These are phyloP conservation scores for Botryotinia convoluta DNA, from an alignment of 2,329 filamentous ascomycete species.

Conservation along the genomic window DNA sequence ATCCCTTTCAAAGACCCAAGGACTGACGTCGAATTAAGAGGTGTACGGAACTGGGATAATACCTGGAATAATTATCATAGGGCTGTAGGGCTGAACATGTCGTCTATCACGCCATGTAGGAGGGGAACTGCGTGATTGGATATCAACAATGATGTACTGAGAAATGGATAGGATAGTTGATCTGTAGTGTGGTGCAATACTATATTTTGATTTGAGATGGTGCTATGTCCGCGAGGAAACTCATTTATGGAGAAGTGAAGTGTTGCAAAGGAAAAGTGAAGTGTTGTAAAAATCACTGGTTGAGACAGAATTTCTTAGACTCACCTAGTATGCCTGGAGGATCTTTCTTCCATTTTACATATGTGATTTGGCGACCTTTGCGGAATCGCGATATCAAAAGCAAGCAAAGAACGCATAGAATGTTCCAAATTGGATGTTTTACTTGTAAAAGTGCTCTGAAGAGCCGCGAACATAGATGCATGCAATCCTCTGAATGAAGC, in stretches of 20 bases:
- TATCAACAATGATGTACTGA: neutral
- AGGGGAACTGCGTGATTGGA: neutral
- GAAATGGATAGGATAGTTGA: neutral
- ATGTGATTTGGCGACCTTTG: neutral
- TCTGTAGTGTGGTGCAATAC: neutral
- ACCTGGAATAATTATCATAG: neutral
- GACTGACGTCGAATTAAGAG: neutral
- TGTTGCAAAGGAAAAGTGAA: neutral
- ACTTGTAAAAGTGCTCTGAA: no score
- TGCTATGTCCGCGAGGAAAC: no score
- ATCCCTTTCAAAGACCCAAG: rapidly evolving
- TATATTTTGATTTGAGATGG: neutral
- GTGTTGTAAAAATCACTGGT: neutral
- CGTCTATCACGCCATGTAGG: neutral
- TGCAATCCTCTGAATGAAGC: rapidly evolving
- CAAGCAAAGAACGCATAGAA: neutral
- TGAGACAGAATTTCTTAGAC: neutral
- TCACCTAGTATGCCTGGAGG: neutral
- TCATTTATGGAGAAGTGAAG: neutral
- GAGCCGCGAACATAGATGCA: neutral
- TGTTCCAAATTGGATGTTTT: neutral
- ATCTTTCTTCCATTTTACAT: neutral
- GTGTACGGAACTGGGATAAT: neutral
- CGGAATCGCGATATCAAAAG: neutral
- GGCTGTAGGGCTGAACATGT: neutral